A percentile compares a stretch with the other conserved stretches of the same genome.
phyloP scores from a whole-genome alignment of 768 basidiomycete genomes.

The Lactifluus volemus region DNA sequence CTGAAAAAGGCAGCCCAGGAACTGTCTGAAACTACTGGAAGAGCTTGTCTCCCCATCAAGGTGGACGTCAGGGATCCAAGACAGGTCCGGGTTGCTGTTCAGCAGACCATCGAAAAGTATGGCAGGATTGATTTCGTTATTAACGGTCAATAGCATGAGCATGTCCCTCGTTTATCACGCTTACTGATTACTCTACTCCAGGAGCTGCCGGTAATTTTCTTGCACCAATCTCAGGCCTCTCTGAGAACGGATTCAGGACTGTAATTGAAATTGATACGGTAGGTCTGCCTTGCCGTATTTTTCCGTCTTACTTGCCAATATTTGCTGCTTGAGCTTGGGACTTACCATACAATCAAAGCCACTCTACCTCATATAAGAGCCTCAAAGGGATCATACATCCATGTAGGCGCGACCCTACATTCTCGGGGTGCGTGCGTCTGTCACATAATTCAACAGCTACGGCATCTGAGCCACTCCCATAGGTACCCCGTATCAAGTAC shows the following conservation, averaged over 20 bases:
- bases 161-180: neutral
- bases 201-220: conserved; percentile 97
- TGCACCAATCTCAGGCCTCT: conserved; percentile 72
- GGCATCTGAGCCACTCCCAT: neutral
- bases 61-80: conserved; percentile 80
- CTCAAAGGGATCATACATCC: conserved; percentile 74
- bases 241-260: conserved; percentile 85
- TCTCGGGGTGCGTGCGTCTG: conserved; percentile 48
- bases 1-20: conserved; percentile 61
- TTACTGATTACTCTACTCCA: conserved; percentile 23
- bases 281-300: conserved; percentile 21
- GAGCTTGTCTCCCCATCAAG: conserved; percentile 57
- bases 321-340: conserved; percentile 57
- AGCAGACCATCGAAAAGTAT: conserved; percentile 62
- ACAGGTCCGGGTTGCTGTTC: conserved; percentile 65
- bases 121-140: conserved; percentile 93
- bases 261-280: conserved; percentile 93
- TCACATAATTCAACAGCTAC: neutral
- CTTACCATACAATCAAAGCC: conserved; percentile 91
- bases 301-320: neutral
- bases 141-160: conserved; percentile 49
- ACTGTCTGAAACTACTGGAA: conserved; percentile 61
- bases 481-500: conserved; percentile 83
- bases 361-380: conserved; percentile 67
- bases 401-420: conserved; percentile 86